phyloP scores from a whole-genome alignment of 164 flowering plant species.

The Tetrastigma voinierianum region DNA sequence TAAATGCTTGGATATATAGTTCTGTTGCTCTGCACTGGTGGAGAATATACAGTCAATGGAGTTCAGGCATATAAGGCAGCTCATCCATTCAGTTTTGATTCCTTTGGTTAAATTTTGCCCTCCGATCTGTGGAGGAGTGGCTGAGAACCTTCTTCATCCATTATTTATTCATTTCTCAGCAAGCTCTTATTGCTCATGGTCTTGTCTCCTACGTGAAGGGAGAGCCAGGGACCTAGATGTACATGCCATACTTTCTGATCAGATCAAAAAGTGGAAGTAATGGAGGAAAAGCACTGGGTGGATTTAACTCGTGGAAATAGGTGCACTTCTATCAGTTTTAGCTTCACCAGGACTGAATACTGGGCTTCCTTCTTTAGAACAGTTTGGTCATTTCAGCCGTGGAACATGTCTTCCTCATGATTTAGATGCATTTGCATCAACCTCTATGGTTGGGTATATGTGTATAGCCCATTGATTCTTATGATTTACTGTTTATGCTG shows the following conservation, averaged over 20 bases:
- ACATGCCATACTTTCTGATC: conserved; percentile 42
- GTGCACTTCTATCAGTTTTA: conserved; percentile 67
- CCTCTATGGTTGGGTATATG: conserved; percentile 83
- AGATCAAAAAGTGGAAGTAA: conserved; percentile 85
- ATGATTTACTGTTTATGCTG: background rate
- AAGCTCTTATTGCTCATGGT: conserved; percentile 83
- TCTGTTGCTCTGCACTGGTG: conserved; percentile 64
- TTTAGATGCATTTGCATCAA: conserved; percentile 61
- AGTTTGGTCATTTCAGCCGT: conserved; percentile 56
- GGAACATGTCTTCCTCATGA: conserved; percentile 56
- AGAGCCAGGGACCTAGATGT: conserved; percentile 88
- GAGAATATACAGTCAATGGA: conserved; percentile 92
- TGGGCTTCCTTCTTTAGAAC: conserved; percentile 77
- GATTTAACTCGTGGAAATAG: conserved; percentile 84
- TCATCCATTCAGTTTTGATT: conserved; percentile 68
- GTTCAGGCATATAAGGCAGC: conserved; percentile 88
- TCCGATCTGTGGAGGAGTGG: conserved; percentile 71
- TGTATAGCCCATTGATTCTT: conserved; percentile 2
- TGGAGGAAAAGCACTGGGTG: conserved; percentile 94
- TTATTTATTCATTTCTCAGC: conserved; percentile 61
- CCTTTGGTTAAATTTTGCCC: conserved; percentile 81
- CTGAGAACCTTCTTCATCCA: conserved; percentile 70
- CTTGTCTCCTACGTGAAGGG: conserved; percentile 77
- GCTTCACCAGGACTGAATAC: conserved; percentile 74
- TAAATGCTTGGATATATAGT: conserved; percentile 49